Evolutionary conservation across 495 filamentous ascomycete species (phyloP).

Genomic region (Apiosordaria backusii): DNA sequence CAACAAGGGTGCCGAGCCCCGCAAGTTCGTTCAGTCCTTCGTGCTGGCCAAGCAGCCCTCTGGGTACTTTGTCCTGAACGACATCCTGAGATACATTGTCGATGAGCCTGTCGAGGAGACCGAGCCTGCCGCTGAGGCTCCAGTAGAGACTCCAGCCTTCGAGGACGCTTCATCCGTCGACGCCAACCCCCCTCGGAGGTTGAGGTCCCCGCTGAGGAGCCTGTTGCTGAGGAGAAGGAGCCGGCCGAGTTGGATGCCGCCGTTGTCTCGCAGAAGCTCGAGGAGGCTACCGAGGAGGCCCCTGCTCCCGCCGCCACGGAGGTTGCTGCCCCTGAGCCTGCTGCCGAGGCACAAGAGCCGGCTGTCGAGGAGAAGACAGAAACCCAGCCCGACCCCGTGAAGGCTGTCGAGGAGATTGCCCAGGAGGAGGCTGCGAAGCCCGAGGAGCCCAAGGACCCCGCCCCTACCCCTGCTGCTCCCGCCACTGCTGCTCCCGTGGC

Average conservation of each 20-base stretch:
- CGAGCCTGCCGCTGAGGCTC: slow-evolving; percentile 35
- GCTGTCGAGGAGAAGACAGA: slow-evolving; percentile 47
- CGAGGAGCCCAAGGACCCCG: slow-evolving; percentile 57
- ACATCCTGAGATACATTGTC: slow-evolving; percentile 89
- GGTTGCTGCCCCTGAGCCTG: slow-evolving; percentile 45
- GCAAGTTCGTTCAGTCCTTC: slow-evolving; percentile 98
- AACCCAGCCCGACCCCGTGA: slow-evolving; percentile 34
- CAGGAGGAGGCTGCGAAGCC: slow-evolving; percentile 47
- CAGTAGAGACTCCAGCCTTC: slow-evolving; percentile 35
- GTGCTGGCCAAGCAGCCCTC: slow-evolving; percentile 94
- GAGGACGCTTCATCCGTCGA: slow-evolving; percentile 43
- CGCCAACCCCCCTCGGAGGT: slow-evolving; percentile 28
- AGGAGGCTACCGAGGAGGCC: slow-evolving; percentile 38
- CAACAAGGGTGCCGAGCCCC: slow-evolving; percentile 82
- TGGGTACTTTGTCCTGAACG: slow-evolving; percentile 96
- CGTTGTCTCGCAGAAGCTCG: slow-evolving; percentile 15
- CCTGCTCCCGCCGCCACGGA: slow-evolving; percentile 39
- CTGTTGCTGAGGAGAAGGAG: slow-evolving; percentile 46
- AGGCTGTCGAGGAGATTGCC: slow-evolving; percentile 42
- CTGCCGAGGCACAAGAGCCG: slow-evolving; percentile 45
- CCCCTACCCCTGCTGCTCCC: slow-evolving; percentile 53
- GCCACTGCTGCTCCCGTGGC: slow-evolving; percentile 43
- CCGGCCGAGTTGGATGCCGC: slow-evolving; percentile 45
- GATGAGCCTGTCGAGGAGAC: slow-evolving; percentile 67
- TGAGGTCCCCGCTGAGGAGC: slow-evolving; percentile 5